Percentiles rank a stretch among this genome's conserved stretches.
Conservation (phyloP, 2,329 filamentous ascomycete species). For the Exophiala calicioides region DNA sequence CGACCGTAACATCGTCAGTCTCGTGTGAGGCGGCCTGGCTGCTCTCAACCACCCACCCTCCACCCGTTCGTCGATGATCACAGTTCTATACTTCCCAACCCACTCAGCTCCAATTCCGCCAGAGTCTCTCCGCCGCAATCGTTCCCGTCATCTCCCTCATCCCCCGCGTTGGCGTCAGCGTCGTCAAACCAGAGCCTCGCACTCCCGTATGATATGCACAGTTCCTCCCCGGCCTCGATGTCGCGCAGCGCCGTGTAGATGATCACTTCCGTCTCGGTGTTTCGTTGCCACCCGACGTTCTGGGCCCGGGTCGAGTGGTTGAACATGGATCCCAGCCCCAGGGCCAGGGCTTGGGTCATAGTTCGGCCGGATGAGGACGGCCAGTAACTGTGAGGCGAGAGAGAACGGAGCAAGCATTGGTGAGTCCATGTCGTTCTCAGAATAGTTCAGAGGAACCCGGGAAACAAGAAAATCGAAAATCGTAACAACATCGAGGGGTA, state of each 20-base stretch:
- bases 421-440: background rate
- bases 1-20: too few species aligned
- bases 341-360: conserved; percentile 52
- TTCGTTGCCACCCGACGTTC: conserved; percentile 55
- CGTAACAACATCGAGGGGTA: background rate
- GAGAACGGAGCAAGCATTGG: conserved; percentile 1
- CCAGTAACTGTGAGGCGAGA: conserved; percentile 31
- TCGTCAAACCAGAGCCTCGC: conserved; percentile 34
- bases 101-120: conserved; percentile 26
- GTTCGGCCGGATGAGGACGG: conserved; percentile 30
- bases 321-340: conserved; percentile 58
- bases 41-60: too few species aligned
- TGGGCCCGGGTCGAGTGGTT: conserved; percentile 53
- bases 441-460: too few species aligned
- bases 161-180: conserved; percentile 22
- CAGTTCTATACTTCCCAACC: conserved; percentile 23
- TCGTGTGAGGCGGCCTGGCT: too few species aligned
- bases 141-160: conserved; percentile 11
- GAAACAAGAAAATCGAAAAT: too few species aligned
- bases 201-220: conserved; percentile 45
- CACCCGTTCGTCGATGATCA: too few species aligned
- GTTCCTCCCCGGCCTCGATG: conserved; percentile 51
- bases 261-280: conserved; percentile 45
- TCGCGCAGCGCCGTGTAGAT: conserved; percentile 51
- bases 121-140: conserved; percentile 12